phyloP scores from a whole-genome alignment of 2,329 filamentous ascomycete species.

The Trichophyton benhamiae region DNA sequence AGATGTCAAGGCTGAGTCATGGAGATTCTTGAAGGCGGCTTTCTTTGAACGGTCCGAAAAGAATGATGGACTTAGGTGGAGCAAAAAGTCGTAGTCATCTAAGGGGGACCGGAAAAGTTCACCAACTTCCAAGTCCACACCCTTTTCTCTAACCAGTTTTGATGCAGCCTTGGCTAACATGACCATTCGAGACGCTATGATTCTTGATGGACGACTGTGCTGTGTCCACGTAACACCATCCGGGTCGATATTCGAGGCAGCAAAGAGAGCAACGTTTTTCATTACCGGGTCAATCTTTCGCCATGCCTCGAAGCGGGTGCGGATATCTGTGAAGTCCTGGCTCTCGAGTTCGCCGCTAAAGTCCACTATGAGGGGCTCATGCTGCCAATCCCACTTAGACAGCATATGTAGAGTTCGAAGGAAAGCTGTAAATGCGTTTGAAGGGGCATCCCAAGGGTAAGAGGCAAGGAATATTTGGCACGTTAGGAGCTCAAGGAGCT shows the following conservation, averaged over 20 bases:
- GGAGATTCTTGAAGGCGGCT: slow-evolving; percentile 63
- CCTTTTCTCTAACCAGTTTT: slow-evolving; percentile 45
- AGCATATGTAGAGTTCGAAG: slow-evolving; percentile 68
- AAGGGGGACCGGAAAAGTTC: slow-evolving; percentile 61
- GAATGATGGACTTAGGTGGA: slow-evolving; percentile 53
- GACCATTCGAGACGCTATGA: slow-evolving; percentile 74
- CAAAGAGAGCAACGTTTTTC: slow-evolving; percentile 71
- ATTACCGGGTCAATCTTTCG: slow-evolving; percentile 77
- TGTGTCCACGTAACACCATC: slow-evolving; percentile 74
- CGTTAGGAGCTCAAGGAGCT: slow-evolving; percentile 74
- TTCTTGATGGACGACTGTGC: slow-evolving; percentile 56
- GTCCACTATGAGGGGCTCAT: slow-evolving; percentile 70
- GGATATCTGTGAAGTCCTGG: slow-evolving; percentile 50
- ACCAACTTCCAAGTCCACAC: slow-evolving; percentile 42
- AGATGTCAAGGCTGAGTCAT: slow-evolving; percentile 35
- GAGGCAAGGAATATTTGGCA: slow-evolving; percentile 67
- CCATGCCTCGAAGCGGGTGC: slow-evolving; percentile 68
- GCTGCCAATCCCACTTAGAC: slow-evolving; percentile 82
- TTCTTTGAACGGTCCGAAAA: slow-evolving; percentile 23
- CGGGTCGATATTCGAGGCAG: slow-evolving; percentile 63
- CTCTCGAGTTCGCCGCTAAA: slow-evolving; percentile 50
- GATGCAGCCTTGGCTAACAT: slow-evolving; percentile 65
- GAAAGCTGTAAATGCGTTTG: slow-evolving; percentile 67
- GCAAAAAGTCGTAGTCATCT: slow-evolving; percentile 72
- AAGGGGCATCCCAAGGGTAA: slow-evolving; percentile 66